Base-by-base conservation (phyloP, 805 yeast genomes). In the Monosporozyma unispora region DNA sequence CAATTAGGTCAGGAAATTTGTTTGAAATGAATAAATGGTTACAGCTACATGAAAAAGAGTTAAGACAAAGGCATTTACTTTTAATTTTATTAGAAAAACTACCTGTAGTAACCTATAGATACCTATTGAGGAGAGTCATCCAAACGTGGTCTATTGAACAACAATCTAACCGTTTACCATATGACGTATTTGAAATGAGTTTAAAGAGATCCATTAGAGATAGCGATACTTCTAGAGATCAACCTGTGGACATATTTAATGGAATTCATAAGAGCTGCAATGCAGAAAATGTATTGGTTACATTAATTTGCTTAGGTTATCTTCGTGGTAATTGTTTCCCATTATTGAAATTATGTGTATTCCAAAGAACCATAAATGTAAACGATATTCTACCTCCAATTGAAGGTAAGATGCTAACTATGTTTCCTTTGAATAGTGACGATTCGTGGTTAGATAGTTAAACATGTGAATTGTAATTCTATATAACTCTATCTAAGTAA, bases 1-100 rank as follows among this genome's bases (percentile, higher is more conserved):
- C 69, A 7, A 58, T 81, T 6, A 61, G 64, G 44, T 33, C 60
- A 2, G 87, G 85, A 1, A 70, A 74, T 52, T 65, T 75, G 31
- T 50, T 52, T 4, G 59, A 55, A 4, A 71, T 74, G 16, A 61
- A 62, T 44, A 50, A 59, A 57, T 58, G 62, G 65, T 40, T 62
- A 54, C 60, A 46, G 72, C 40, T 58, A 39, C 52, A 65, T 52
- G 62, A 70, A 48, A 46, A 51, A 2, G 64, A 57, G 39, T 57
- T 76, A 23, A 61, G 69, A 39, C 49, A 56, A 3, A 50, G 61
- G 14, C 63, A 63, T 41, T 43, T 76, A 22, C 56, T 71, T 2
- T 52, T 75, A 1, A 51, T 70, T 23, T 54, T 77, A 14, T 55
- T 68, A n/a, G 73, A 74, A 42, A 76, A 75, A 52, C 54, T 71